Base-by-base conservation (phyloP, 768 basidiomycete species). In the Podaxis mareebaensis region DNA sequence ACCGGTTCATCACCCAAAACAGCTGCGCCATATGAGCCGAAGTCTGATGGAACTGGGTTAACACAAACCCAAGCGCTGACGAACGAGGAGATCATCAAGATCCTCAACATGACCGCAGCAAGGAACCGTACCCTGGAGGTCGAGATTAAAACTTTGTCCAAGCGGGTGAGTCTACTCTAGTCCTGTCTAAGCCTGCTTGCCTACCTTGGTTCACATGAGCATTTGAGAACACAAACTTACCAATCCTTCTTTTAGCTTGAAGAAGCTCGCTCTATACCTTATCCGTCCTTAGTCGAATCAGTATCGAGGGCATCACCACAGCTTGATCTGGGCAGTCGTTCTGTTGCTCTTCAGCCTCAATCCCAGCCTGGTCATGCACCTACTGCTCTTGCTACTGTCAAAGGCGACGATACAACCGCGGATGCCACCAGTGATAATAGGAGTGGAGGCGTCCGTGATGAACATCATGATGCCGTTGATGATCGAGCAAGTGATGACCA, bases 51-150 rank as follows among this genome's bases (percentile, higher is more conserved):
- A 17, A 17, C 24, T 39, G 36, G 15, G 13, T 26, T 49, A 39
- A 4, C 49, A 15, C 49, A 38, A 10, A 58, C 60, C 8, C 53
- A 65, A 10, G 62, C 38, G 30, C 66, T 78, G 33, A 70, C 74
- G 2, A 70, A 76, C n/a, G 78, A 79, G 53, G 75, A 80, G n/a
- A 76, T 78, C 42, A 70, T 81, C 28, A 71, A 73, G 17, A 73
- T 81, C 22, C 65, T 83, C 24, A 77, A 79, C 55, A 67, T 70
- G 49, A 79, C 76, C 30, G 70, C 69, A 12, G 70, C 75, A 4
- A 74, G 77, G 57, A 84, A 85, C 65, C 75, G 74, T 53, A 70
- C 73, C 5, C 67, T 85, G 56, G 82, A 83, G 62, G 63, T 71
- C 15, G 83, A 85, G 67, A 76, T 85, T 48, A 75, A 76, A 61